Evolutionary conservation across 192 early-diverging fungal species (phyloP).

Genomic region (Podila horticola): DNA sequence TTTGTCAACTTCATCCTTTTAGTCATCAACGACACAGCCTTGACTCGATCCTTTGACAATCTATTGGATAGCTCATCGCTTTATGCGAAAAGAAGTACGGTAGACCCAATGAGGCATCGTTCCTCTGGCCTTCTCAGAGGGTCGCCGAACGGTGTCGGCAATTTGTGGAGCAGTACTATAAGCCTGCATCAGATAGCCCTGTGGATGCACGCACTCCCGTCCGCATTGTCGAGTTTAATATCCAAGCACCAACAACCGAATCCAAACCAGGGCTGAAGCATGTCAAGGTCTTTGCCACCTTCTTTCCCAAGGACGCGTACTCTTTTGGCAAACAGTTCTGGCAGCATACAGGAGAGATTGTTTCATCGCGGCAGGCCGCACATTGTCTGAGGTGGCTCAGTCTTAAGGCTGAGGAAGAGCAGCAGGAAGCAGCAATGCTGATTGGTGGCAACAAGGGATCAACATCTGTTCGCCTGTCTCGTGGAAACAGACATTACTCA

Average conservation of each 20-base stretch:
- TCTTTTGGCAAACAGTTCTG: conserved; percentile 92
- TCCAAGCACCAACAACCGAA: conserved; percentile 62
- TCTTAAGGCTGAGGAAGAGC: conserved; percentile 58
- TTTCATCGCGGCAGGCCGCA: conserved; percentile 88
- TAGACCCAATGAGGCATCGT: conserved; percentile 68
- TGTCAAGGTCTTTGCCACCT: conserved; percentile 67
- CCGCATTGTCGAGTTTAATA: conserved; percentile 74
- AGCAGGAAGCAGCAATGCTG: conserved; percentile 28
- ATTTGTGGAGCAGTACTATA: conserved; percentile 67
- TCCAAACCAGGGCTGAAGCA: conserved; percentile 45
- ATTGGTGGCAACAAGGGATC: conserved; percentile 18
- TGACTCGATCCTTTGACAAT: conserved; percentile 4
- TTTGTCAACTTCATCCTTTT: not conserved
- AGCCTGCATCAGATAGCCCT: conserved; percentile 24
- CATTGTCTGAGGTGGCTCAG: conserved; percentile 78
- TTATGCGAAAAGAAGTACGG: conserved; percentile 72
- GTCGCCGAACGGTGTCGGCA: conserved; percentile 73
- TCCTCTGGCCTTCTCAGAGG: conserved; percentile 80
- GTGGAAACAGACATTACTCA: conserved; percentile 35
- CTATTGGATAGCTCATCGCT: conserved; percentile 33
- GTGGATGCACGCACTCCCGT: conserved; percentile 18
- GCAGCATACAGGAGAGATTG: conserved; percentile 94
- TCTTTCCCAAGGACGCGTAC: conserved; percentile 78
- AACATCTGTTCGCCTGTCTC: conserved; percentile 20
- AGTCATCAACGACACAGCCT: no score